Percentiles rank a stretch among this genome's conserved stretches.
phyloP scores from a whole-genome alignment of 805 yeast species.

The Pichia gijzeniarum region DNA sequence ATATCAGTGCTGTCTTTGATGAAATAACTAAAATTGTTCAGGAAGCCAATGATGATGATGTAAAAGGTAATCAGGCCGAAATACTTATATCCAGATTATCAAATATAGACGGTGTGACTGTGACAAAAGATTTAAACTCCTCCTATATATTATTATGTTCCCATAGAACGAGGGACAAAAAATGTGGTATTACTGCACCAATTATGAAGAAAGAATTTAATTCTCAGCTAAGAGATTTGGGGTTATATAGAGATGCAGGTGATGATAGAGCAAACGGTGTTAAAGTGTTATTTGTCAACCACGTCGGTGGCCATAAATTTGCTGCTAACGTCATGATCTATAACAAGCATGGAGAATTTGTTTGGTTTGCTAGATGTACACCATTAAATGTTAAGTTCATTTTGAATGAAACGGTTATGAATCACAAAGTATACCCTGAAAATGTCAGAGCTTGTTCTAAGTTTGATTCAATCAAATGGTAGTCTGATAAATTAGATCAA shows the following conservation, averaged over 20 bases:
- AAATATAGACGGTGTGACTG: slow-evolving; percentile 27
- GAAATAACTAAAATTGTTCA: slow-evolving; percentile 38
- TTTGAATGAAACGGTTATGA: slow-evolving; percentile 65
- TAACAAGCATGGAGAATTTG: slow-evolving; percentile 61
- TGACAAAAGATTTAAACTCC: slow-evolving; percentile 34
- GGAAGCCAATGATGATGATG: slow-evolving; percentile 18
- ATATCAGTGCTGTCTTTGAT: slow-evolving; percentile 38
- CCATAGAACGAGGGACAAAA: slow-evolving; percentile 83
- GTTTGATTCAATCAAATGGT: slow-evolving; percentile 50
- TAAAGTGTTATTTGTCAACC: slow-evolving; percentile 64
- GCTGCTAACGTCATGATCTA: slow-evolving; percentile 86
- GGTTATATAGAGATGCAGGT: slow-evolving; percentile 65
- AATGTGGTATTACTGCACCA: slow-evolving; percentile 94
- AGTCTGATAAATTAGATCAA: background rate
- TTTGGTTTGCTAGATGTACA: slow-evolving; percentile 83
- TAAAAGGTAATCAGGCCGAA: slow-evolving; percentile 17
- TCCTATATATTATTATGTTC: slow-evolving; percentile 75
- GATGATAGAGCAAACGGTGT: slow-evolving; percentile 76
- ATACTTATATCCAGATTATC: slow-evolving; percentile 10
- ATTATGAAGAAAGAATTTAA: slow-evolving; percentile 78
- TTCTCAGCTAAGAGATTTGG: slow-evolving; percentile 60
- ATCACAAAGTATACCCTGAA: slow-evolving; percentile 66
- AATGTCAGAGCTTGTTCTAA: slow-evolving; percentile 56
- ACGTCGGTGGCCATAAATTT: slow-evolving; percentile 94
- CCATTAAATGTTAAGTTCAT: slow-evolving; percentile 73